These are phyloP conservation scores for Amanita fuliginea DNA, from an alignment of 768 basidiomycete genomes.

Conservation along the genomic window DNA sequence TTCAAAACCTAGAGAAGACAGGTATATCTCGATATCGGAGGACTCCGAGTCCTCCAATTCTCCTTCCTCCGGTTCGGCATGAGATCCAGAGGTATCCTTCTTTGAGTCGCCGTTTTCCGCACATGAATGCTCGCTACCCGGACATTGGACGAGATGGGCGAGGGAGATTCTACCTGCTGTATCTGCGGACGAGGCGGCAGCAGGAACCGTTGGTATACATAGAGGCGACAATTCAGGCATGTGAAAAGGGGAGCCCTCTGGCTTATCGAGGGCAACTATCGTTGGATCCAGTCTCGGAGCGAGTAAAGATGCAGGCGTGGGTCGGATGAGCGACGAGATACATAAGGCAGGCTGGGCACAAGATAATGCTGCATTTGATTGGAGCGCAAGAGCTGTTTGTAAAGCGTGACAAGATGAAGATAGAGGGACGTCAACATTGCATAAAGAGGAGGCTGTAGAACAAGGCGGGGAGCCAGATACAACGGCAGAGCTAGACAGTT, in stretches of 20 bases:
- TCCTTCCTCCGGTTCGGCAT: conserved; percentile 1
- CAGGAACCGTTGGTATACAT: conserved; percentile 1
- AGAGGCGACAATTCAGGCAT: conserved; percentile 1
- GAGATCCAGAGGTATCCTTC: background rate
- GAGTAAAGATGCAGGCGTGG: background rate
- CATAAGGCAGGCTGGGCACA: background rate
- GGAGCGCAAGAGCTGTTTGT: conserved; percentile 4
- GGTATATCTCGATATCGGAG: conserved; percentile 3
- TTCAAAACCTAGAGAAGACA: conserved; percentile 6
- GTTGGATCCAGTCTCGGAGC: background rate
- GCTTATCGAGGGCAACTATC: background rate
- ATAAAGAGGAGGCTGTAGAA: background rate
- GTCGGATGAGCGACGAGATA: background rate
- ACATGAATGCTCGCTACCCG: background rate
- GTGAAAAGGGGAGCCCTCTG: background rate
- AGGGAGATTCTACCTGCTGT: background rate
- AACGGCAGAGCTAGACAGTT: background rate
- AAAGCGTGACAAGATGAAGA: conserved; percentile 5
- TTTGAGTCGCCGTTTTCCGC: background rate
- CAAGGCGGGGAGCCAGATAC: background rate
- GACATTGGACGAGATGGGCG: background rate
- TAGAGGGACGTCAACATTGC: background rate
- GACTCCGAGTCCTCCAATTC: conserved; percentile 5
- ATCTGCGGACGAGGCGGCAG: background rate
- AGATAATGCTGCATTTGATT: conserved; percentile 2